phyloP scores from a whole-genome alignment of 345 rosid genomes.

The Eucalyptus microcorys region DNA sequence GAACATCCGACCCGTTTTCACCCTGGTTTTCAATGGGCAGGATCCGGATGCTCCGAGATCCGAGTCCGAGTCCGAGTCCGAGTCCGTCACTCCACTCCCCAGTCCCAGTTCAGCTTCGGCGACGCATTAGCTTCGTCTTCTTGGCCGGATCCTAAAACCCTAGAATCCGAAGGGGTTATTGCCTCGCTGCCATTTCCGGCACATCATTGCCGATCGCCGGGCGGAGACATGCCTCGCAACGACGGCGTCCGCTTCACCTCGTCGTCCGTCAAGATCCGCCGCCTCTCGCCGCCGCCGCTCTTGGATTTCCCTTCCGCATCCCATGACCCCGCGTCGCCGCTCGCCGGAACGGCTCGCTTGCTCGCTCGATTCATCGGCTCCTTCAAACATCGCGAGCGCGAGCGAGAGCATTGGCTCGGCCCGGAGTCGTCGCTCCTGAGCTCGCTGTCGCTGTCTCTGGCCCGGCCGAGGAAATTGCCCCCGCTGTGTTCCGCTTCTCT shows the following conservation, averaged over 20 bases:
- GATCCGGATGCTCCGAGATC: not conserved
- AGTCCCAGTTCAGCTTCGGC: not conserved
- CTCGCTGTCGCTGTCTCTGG: not conserved
- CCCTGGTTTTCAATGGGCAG: not conserved
- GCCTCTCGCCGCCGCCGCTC: not conserved
- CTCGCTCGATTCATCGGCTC: constrained; percentile 16
- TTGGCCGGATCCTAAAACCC: not conserved
- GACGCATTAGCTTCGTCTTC: too few relatives aligned
- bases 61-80: not conserved
- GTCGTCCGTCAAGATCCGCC: constrained; percentile 17
- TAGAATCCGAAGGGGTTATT: not conserved
- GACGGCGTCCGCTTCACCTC: constrained; percentile 21
- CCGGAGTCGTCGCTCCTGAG: not conserved
- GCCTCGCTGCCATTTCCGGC: not conserved
- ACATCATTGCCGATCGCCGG: not conserved
- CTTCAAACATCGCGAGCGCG: constrained; percentile 10
- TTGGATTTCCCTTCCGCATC: not conserved
- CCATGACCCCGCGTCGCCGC: constrained; percentile 3
- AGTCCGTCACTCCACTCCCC: not conserved
- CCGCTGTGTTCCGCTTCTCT: constrained; percentile 33
- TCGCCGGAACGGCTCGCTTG: constrained; percentile 6
- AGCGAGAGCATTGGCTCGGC: not conserved
- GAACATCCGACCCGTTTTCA: not conserved
- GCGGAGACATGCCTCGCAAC: constrained; percentile 7
- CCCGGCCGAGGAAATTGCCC: not conserved